Evolutionary conservation across 108 stramenopile species (phyloP), one percentile per base, ranked within the genome.

Genomic region (Craspedostauros australis): DNA sequence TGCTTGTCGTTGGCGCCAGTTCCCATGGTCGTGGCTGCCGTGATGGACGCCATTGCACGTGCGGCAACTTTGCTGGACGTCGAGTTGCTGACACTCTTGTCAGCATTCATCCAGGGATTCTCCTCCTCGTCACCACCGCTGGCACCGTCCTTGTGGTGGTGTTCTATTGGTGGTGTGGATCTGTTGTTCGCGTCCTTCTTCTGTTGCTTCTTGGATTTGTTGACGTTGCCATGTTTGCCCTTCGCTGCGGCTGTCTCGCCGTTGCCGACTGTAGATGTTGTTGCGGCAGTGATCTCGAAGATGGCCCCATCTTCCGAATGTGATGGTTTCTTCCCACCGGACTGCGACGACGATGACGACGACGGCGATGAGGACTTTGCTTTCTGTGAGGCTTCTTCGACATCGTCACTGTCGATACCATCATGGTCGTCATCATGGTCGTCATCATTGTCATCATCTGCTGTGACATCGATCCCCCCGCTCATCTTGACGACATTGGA

Each of bases 401-500:
- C 24, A 19, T 37, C 39, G 32, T 30, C 34, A 5, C 19, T 19
- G 3, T 23, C 46, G 39, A 11, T 40, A 23, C 18, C 51, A 12
- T 53, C 37, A 5, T 45, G 21, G 9, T 48, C 33, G 4, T n/a
- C n/a, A n/a, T n/a, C 46, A n/a, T 32, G 24, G 20, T 23, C 69
- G 20, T 72, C 71, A 15, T 75, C 70, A 14, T 14, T 33, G 52
- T 60, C 37, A 42, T 48, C 43, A 4, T 40, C 37, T 1, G n/a
- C 47, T 3, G 23, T 15, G 21, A 50, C 30, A 41, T 57, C 52
- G 15, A 70, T 74, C 18, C 66, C 55, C 40, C 55, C 67, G 43
- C 52, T 59, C 0, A 64, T 52, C 5, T 79, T 43, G 62, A 86
- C 61, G 2, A 60, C 54, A 62, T 80, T 80, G 8, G 81, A 69